Base-by-base conservation (phyloP, 2,329 filamentous ascomycete genomes). In the Spiromastix sp. region DNA sequence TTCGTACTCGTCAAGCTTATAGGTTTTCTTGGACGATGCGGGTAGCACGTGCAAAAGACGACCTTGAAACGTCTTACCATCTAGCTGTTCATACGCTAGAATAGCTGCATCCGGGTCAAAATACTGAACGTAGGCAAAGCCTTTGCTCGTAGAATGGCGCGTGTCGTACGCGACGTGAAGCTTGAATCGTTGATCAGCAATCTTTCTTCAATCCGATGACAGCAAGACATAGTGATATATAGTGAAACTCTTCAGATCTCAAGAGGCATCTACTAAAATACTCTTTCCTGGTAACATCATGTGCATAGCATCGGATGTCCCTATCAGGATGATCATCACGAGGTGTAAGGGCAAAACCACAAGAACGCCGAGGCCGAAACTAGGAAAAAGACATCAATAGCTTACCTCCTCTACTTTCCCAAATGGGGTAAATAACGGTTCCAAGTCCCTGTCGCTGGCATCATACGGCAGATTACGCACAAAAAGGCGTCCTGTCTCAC, bases 211-310 rank as follows among this genome's bases (percentile, higher is more conserved):
- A n/a, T n/a, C n/a, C n/a, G n/a, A n/a, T n/a, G n/a, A n/a, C n/a
- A n/a, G n/a, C n/a, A n/a, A n/a, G n/a, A n/a, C n/a, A n/a, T n/a
- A n/a, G n/a, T n/a, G n/a, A n/a, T n/a, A n/a, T n/a, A n/a, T n/a
- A n/a, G n/a, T n/a, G 37, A 45, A 50, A 49, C 55, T 59, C 47
- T 64, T 87, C 81, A 91, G 85, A 78, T 74, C 68, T 70, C 64
- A 81, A 85, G 79, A 87, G 82, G 85, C 84, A 94, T 96, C 89
- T 98, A 98, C 91, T 95, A 98, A 94, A 93, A 94, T 91, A 82
- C 74, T 85, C 79, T 86, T 79, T 80, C 81, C 79, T 77, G 67
- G 63, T 85, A 70, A 77, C 83, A 87, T 93, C 87, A 96, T 70
- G 70, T 85, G 83, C 85, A 66, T 62, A 70, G 82, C 82, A 89